phyloP scores from a whole-genome alignment of 345 rosid genomes.

The Bruguiera gymnorhiza region DNA sequence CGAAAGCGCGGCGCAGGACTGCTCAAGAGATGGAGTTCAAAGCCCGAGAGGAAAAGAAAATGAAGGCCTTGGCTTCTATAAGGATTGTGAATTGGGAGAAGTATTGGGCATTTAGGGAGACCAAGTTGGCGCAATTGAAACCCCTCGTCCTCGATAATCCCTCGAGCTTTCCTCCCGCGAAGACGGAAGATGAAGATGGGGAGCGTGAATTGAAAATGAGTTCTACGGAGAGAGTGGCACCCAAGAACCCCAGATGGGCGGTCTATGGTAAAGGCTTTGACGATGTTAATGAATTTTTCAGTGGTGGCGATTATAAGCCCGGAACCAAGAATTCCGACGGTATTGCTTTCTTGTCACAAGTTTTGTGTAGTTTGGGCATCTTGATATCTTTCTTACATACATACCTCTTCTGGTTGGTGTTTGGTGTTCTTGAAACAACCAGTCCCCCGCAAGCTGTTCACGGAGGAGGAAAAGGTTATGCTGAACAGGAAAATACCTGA shows the following conservation, averaged over 20 bases:
- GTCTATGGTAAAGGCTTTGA: conserved; percentile 88
- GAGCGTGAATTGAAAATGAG: conserved; percentile 16
- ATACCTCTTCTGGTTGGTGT: neutral
- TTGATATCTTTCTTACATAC: no score
- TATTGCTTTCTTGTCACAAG: conserved; percentile 15
- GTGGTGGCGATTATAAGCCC: conserved; percentile 54
- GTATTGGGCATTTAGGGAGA: conserved; percentile 52
- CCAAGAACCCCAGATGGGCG: conserved; percentile 87
- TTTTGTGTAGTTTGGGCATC: no score
- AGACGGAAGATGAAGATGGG: conserved; percentile 19
- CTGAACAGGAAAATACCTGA: conserved; percentile 68
- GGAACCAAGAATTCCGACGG: conserved; percentile 51
- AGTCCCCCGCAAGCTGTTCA: conserved; percentile 66
- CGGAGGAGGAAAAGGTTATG: conserved; percentile 70
- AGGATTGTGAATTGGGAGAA: conserved; percentile 59
- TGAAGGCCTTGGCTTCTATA: conserved; percentile 48
- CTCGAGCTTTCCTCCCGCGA: conserved; percentile 20
- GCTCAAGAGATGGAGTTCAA: conserved; percentile 74
- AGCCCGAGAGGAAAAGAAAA: conserved; percentile 57
- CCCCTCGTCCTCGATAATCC: conserved; percentile 67
- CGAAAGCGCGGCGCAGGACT: conserved; percentile 72
- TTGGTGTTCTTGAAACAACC: neutral
- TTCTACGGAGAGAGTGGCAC: conserved; percentile 52
- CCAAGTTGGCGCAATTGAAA: conserved; percentile 57
- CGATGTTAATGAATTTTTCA: conserved; percentile 63